A percentile compares a stretch with the other conserved stretches of the same genome.
Evolutionary conservation across 1,284 basidiomycete species (phyloP).

Genomic region (Austroboletus novae-zelandiae): DNA sequence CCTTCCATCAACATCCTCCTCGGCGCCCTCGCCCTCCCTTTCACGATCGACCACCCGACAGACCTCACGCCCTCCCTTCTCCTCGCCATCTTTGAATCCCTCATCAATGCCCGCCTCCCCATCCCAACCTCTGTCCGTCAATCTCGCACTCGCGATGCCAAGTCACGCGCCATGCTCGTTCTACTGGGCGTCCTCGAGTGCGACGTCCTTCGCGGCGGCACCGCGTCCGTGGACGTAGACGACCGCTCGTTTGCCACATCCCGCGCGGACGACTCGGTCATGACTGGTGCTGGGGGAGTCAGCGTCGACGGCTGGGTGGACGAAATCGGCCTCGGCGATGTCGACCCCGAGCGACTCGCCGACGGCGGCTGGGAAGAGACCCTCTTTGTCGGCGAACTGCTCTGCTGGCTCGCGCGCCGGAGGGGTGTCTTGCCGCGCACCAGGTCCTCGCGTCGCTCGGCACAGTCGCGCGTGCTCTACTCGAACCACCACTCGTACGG

Average conservation of each 20-base stretch:
- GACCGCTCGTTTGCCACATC: too few species aligned
- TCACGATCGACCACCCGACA: slow-evolving; percentile 53
- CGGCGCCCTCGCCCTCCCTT: slow-evolving; percentile 47
- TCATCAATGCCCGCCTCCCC: too few species aligned
- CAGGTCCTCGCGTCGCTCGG: slow-evolving; percentile 4
- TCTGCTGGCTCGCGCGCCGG: slow-evolving; percentile 61
- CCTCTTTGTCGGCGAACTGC: slow-evolving; percentile 57
- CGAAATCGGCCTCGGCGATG: slow-evolving; percentile 58
- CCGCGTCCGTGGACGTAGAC: too few species aligned
- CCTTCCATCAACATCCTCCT: slow-evolving; percentile 48
- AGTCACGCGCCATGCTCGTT: slow-evolving; percentile 50
- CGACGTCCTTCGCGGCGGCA: too few species aligned
- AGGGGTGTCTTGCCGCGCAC: slow-evolving; percentile 37
- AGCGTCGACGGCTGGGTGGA: slow-evolving; percentile 32
- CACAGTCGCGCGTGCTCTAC: slow-evolving; percentile 19
- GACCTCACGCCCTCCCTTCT: slow-evolving; percentile 70
- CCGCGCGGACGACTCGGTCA: too few species aligned
- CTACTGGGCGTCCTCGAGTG: too few species aligned
- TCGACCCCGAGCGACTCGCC: slow-evolving; percentile 63
- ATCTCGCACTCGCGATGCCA: slow-evolving; percentile 38
- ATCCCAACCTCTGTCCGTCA: too few species aligned
- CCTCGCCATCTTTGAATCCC: too few species aligned
- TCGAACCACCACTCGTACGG: slow-evolving; percentile 21
- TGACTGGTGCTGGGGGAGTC: too few species aligned
- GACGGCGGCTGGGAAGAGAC: slow-evolving; percentile 61